phyloP scores from a whole-genome alignment of 768 basidiomycete genomes.

The Piloderma croceum region DNA sequence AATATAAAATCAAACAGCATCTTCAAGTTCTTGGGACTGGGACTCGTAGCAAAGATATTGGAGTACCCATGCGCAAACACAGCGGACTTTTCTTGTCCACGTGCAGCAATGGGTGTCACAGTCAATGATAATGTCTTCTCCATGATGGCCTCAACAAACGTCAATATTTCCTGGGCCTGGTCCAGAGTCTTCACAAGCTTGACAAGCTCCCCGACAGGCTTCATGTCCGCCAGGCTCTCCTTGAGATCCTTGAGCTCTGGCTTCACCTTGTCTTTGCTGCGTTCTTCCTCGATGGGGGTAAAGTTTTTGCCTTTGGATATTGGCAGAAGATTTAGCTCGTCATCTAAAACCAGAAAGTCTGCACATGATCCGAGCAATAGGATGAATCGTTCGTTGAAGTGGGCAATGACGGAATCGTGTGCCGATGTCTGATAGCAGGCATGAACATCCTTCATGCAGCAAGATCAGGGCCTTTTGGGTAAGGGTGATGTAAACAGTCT shows the following conservation, averaged over 20 bases:
- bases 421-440: conserved; percentile 88
- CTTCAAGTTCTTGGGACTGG: conserved; percentile 95
- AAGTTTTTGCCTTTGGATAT: conserved; percentile 95
- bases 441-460: conserved; percentile 78
- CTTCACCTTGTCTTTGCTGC: conserved; percentile 49
- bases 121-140: conserved; percentile 93
- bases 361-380: conserved; percentile 92
- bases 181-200: conserved; percentile 89
- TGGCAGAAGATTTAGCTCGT: conserved; percentile 96
- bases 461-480: background rate
- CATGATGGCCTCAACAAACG: conserved; percentile 94
- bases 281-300: too few species aligned
- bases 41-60: conserved; percentile 97
- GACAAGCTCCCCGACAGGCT: conserved; percentile 83
- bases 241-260: conserved; percentile 73
- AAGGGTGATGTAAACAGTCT: background rate
- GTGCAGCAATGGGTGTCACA: conserved; percentile 88
- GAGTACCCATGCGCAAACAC: conserved; percentile 93
- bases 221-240: conserved; percentile 66
- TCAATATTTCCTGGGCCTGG: conserved; percentile 90
- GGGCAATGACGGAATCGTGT: conserved; percentile 81
- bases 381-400: conserved; percentile 99
- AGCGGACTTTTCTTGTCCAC: conserved; percentile 95
- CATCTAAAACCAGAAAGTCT: conserved; percentile 92
- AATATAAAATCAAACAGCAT: conserved; percentile 98